Evolutionary conservation across 208 protist species (phyloP), one percentile per base, ranked within the genome.

Genomic region (Trypanosoma rangeli): DNA sequence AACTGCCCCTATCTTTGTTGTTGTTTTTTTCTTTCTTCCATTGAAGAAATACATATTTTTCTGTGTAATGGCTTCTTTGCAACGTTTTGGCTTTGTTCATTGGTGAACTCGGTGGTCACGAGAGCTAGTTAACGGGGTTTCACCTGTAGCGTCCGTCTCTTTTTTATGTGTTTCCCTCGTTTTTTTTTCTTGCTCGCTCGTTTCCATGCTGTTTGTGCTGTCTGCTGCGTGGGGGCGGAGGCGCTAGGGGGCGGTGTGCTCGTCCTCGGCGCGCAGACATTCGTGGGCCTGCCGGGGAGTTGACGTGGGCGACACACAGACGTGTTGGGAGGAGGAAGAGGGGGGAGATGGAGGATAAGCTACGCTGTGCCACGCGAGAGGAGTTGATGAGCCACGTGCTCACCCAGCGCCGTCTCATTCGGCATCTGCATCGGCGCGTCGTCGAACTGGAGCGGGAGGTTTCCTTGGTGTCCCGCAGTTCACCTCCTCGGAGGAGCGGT

Each of bases 361-460:
- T 90, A 1, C 59, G 39, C 22, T 57, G 63, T 29, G 86, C 86
- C 13, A 79, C 66, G 10, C 74, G 82, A 0, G 83, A 85, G 69
- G 86, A 92, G 64, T 74, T 89, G 3, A 57, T 85, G 26, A 73
- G 82, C 46, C 83, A 89, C 69, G 78, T 92, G 52, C 69, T 58
- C 24, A 73, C 84, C 0, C 86, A 92, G 69, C 79, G 82, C 8
- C 77, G 80, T 52, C 58, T 92, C 39, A 92, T 92, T 64, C 74
- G 80, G 16, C 80, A 83, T 13, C 76, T 92, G 31, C 79, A 89
- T 59, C 70, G 66, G 0, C 80, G 81, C 15, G 70, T 92, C 29
- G 49, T 87, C 0, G 79, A 89, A 20, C 60, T 92, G 18, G 83
- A 92, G 70, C 49, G 56, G 29, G 53, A 63, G 24, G 52, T 66